A percentile compares a stretch with the other conserved stretches of the same genome.
Evolutionary conservation across 441 rosid species (phyloP).

Genomic region (Gossypium lobatum): DNA sequence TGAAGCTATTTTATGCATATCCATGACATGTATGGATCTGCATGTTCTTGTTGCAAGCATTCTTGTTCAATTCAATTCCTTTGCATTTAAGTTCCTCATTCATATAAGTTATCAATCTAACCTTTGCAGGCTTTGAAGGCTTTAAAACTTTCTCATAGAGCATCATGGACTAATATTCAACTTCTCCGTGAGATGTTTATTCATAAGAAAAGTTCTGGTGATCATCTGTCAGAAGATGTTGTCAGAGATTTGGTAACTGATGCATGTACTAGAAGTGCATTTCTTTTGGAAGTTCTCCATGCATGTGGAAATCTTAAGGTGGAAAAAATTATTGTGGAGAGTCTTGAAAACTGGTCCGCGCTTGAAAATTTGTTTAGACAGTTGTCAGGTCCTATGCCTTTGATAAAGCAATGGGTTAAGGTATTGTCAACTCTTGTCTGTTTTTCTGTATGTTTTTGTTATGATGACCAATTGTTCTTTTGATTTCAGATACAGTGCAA

Average conservation of each 20-base stretch:
- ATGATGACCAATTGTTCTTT: constrained; percentile 26
- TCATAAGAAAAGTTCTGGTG: constrained; percentile 25
- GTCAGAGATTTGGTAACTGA: constrained; percentile 53
- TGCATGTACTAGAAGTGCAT: constrained; percentile 58
- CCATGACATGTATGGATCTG: background rate
- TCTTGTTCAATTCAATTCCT: background rate
- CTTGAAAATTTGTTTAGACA: constrained; percentile 44
- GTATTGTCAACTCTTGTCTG: constrained; percentile 32
- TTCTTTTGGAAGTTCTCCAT: constrained; percentile 71
- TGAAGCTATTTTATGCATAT: background rate
- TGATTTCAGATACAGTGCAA: constrained; percentile 53
- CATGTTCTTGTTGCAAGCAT: background rate
- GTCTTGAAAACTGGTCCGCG: constrained; percentile 65
- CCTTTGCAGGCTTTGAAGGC: constrained; percentile 78
- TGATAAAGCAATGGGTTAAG: constrained; percentile 97
- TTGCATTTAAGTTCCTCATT: constrained; percentile 13
- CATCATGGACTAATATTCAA: constrained; percentile 66
- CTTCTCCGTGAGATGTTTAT: constrained; percentile 42
- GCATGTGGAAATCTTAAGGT: constrained; percentile 44
- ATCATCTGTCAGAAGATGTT: constrained; percentile 49
- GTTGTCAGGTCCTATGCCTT: constrained; percentile 56
- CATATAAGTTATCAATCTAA: constrained; percentile 10
- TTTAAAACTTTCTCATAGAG: constrained; percentile 59
- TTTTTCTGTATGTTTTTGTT: constrained; percentile 18
- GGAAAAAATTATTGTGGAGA: constrained; percentile 31